Evolutionary conservation across 202 grass and related monocot species (phyloP), one percentile per base, ranked within the genome.

Genomic region (Brachypodium distachyon): DNA sequence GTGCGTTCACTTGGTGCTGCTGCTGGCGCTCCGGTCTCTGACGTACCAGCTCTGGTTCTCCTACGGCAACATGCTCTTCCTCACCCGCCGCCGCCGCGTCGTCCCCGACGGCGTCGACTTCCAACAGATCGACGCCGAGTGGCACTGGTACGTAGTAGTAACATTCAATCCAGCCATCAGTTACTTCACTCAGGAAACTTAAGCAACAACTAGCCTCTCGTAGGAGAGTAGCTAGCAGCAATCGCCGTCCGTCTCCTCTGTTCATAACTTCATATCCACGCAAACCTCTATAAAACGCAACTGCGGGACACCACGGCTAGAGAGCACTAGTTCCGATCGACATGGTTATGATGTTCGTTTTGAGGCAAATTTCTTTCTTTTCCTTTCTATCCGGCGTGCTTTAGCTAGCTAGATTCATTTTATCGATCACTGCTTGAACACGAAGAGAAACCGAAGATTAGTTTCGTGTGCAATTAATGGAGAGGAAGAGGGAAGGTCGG

Each of bases 11-110:
- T 76, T 98, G 17, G 49, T 90, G 22, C 1, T 98, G n/a, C 73
- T 94, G 16, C 84, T 90, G 47, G 75, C 17, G 50, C 84, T 94
- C 31, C 88, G 95, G 1, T 84, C 73, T 14, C 80, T 94, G 2
- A 74, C 79, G 16, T 81, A 88, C 81, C 91, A 92, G 77, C 73
- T 92, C 41, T 92, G 95, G 95, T 90, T 82, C 89, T 84, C 82
- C 76, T 94, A 79, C 61, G 80, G 82, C 74, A 94, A 84, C 95
- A 98, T 98, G 95, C 89, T 94, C 83, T 98, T 88, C 89, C 80
- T 92, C 75, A 98, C 89, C n/a, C 89, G 95, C 73, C 82, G 87
- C 36, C 95, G 91, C 32, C 89, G 95, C 38, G 87, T 98, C 50
- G 76, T 94, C 79, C 60, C 40, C 32, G 82, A 88, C 55, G 89